Base-by-base conservation (phyloP, 352 stramenopile species). In the Globisporangium polare region DNA sequence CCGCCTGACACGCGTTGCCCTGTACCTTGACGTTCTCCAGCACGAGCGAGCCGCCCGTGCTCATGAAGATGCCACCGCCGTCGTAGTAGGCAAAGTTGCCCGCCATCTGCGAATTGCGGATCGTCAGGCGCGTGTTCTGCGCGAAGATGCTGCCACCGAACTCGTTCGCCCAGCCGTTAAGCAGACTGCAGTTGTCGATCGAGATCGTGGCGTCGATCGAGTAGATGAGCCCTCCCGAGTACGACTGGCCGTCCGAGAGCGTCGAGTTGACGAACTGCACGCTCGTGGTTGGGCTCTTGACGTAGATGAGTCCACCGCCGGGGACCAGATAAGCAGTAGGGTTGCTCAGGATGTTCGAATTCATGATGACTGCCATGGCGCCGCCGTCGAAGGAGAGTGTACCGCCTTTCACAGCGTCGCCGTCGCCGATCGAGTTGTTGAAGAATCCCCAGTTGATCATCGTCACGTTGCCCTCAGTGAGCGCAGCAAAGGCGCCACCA, bases 21-120 rank as follows among this genome's bases (percentile, higher is more conserved):
- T 71, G 17, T 29, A 86, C 65, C 0, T 57, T 31, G 0, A 65
- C 69, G 5, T 68, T 51, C 10, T 6, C 12, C 29, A 87, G 45
- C 1, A 26, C 37, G 0, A 90, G 17, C 7, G 43, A 29, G 3
- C 76, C 63, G 18, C 62, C 60, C 0, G 74, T 67, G 37, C 62
- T 74, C 39, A 88, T 71, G 47, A 77, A 87, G 12, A 92, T 68
- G 0, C 54, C 80, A 7, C 83, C 83, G 10, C 83, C 83, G 47
- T 84, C 74, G 47, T 87, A 89, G 22, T 79, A 78, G 2, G 83
- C 83, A 27, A 74, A 73, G 56, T 88, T 89, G 22, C 71, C 51
- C 4, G 41, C 58, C 43, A 87, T 60, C n/a, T 5, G 42, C 12
- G 65, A 83, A 24, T 61, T 27, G 20, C 46, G 64, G 39, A 75